These are phyloP conservation scores for Apophysomyces ossiformis DNA, from an alignment of 371 early-diverging fungal genomes.

Conservation along the genomic window DNA sequence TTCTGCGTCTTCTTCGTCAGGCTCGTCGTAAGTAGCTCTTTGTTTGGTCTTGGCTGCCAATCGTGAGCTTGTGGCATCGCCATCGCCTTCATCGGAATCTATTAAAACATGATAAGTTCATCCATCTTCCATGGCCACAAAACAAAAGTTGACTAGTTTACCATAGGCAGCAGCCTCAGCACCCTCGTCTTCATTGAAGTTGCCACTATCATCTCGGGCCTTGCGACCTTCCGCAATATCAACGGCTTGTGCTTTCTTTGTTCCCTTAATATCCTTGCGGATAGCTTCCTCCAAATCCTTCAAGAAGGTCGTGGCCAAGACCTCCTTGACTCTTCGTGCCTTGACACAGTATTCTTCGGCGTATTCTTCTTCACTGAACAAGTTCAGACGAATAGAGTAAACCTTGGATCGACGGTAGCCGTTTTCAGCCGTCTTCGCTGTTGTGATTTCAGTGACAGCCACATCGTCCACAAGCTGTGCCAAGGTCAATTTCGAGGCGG, in stretches of 20 bases:
- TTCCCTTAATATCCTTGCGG: constrained; percentile 62
- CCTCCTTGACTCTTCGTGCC: constrained; percentile 67
- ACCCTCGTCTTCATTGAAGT: constrained; percentile 59
- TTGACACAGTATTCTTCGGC: constrained; percentile 78
- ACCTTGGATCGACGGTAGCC: constrained; percentile 65
- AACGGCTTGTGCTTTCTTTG: constrained; percentile 49
- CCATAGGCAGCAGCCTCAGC: constrained; percentile 44
- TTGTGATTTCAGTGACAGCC: constrained; percentile 67
- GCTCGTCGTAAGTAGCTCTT: constrained; percentile 75
- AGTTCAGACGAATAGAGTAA: constrained; percentile 79
- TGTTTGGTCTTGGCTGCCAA: constrained; percentile 62
- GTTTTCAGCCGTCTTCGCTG: constrained; percentile 52
- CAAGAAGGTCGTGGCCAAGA: constrained; percentile 77
- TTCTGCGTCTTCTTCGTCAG: constrained; percentile 78
- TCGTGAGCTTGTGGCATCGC: constrained; percentile 73
- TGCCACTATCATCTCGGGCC: constrained; percentile 25
- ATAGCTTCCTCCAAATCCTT: constrained; percentile 71
- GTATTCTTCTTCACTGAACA: constrained; percentile 85
- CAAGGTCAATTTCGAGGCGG: constrained; percentile 72
- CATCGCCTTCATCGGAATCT: constrained; percentile 69
- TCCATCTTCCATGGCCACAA: not conserved
- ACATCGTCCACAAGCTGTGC: constrained; percentile 86
- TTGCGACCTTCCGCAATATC: constrained; percentile 49
- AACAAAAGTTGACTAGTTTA: constrained; percentile 7
- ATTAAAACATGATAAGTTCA: not conserved